Percentiles rank a stretch among this genome's conserved stretches.
These are phyloP conservation scores for Diplosphaera chodatii DNA, from an alignment of 139 green algal genomes.

Conservation along the genomic window DNA sequence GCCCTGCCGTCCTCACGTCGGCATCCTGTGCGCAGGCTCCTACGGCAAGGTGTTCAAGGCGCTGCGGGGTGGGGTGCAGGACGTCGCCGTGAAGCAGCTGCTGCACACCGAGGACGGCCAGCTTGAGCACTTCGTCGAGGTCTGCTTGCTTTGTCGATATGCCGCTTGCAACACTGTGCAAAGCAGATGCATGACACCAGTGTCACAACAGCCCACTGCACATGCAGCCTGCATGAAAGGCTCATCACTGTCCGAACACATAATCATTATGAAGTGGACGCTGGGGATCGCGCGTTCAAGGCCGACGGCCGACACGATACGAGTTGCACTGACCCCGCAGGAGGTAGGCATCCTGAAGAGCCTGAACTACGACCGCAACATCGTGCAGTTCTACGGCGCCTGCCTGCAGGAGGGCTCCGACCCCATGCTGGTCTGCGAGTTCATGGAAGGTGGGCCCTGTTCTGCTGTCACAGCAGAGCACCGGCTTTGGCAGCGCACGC, in stretches of 20 bases:
- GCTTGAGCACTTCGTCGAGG: background rate
- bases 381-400: slow-evolving; percentile 5
- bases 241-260: too few species aligned
- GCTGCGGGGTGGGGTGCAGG: background rate
- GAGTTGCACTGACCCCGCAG: too few species aligned
- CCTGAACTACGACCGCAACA: slow-evolving; percentile 3
- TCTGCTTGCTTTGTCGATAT: too few species aligned
- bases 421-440: slow-evolving; percentile 1
- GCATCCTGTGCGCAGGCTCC: background rate
- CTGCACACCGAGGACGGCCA: background rate
- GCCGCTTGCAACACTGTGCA: too few species aligned
- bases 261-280: too few species aligned
- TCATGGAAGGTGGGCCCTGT: background rate
- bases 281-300: too few species aligned
- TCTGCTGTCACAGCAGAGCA: background rate
- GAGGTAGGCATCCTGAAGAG: slow-evolving; percentile 1
- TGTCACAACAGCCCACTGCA: too few species aligned
- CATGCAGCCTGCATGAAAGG: too few species aligned
- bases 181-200: too few species aligned
- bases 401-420: background rate
- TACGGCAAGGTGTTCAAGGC: slow-evolving; percentile 1
- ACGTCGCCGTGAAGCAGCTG: background rate
- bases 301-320: too few species aligned
- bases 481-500: background rate
- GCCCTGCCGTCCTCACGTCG: too few species aligned